Evolutionary conservation across 495 filamentous ascomycete species (phyloP), one percentile per base, ranked within the genome.

Genomic region (Hypoxylon perforatum): DNA sequence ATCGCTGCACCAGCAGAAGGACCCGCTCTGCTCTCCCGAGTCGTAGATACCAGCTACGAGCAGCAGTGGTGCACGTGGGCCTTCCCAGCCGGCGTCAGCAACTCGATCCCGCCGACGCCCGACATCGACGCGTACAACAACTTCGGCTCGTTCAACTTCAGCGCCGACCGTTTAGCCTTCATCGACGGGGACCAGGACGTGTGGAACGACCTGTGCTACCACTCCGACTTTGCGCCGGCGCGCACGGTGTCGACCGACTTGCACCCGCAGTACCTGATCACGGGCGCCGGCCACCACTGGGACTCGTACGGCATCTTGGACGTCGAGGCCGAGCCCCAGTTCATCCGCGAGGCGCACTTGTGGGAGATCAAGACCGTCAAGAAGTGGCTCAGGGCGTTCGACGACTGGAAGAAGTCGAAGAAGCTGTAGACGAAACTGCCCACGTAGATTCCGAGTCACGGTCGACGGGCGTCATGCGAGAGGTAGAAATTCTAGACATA

Each of bases 11-110:
- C 80, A 9, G 49, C 71, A 44, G 57, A 73, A 22, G 78, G 78
- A 1, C 78, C 78, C 3, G 70, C 75, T 19, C 57, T 84, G 1
- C 67, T 84, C 14, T 81, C 78, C 15, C 69, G 77, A 5, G 77
- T 79, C 0, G 48, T 84, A 6, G 75, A 82, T 50, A 77, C 76
- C 7, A 71, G 75, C 33, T 84, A 84, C 60, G 82, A 82, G 62
- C 81, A 82, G 65, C 77, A 83, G 63, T 84, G 82, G 82, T 84
- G 82, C 56, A 74, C 57, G 30, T 84, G 82, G 82, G 78, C 79
- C 7, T 84, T 84, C 57, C 73, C 80, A 3, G 25, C 67, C 2
- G 82, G 82, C 7, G 46, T 70, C n/a, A 75, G 76, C 67, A 82
- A 80, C 62, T 38, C 65, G 22, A 78, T 84, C 23, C 79, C 82